Evolutionary conservation across 2,329 filamentous ascomycete species (phyloP).

Genomic region (Triangularia setosa): DNA sequence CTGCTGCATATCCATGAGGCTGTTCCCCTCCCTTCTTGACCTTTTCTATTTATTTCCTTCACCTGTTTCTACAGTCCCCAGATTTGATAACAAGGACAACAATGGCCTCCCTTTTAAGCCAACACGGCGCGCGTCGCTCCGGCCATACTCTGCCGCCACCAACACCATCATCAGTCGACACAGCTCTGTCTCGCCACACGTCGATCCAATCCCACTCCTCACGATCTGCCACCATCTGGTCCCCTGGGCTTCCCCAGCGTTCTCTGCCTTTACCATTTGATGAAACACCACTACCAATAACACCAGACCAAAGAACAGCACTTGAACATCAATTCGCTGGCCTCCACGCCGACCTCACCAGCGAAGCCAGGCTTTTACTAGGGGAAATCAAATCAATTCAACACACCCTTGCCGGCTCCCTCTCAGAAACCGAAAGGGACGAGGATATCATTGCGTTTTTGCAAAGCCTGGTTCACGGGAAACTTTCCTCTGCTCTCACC

Average conservation of each 20-base stretch:
- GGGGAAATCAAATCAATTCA: background rate
- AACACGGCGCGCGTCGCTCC: background rate
- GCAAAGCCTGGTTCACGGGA: background rate
- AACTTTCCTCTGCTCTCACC: background rate
- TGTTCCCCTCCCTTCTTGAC: background rate
- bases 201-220: slow-evolving; percentile 2
- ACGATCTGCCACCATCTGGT: background rate
- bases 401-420: background rate
- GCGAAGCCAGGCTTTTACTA: background rate
- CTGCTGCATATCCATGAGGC: background rate
- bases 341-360: background rate
- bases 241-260: background rate
- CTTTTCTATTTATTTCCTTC: background rate
- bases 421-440: background rate
- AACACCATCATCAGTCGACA: background rate
- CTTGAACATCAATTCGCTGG: background rate
- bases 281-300: background rate
- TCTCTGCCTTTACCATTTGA: background rate
- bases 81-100: background rate
- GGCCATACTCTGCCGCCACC: background rate
- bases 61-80: background rate
- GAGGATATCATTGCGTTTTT: background rate
- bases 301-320: background rate
- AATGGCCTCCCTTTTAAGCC: slow-evolving; percentile 1
- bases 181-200: background rate